Evolutionary conservation across 306 rosid species (phyloP).

Genomic region (Nissolia schottii): DNA sequence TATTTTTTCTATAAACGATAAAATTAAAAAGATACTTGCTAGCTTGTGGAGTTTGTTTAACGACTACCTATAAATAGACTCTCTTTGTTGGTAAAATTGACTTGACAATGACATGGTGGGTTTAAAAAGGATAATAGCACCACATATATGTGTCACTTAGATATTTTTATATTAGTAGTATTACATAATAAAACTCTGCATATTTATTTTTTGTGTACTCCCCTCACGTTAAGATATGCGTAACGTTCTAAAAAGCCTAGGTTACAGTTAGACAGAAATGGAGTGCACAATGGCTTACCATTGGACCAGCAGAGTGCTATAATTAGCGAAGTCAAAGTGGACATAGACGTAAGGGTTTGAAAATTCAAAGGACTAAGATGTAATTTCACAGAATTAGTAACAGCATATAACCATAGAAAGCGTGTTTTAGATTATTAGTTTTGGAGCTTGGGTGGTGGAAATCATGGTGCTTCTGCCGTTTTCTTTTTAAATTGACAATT

Average conservation of each 20-base stretch:
- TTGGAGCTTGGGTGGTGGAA: not conserved
- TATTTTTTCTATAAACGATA: not conserved
- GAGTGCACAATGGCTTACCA: not conserved
- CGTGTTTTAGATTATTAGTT: not conserved
- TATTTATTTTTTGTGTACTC: too few relatives aligned
- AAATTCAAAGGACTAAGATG: not conserved
- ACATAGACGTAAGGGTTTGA: not conserved
- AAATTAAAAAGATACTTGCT: not conserved
- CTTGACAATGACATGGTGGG: not conserved
- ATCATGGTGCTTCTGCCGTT: not conserved
- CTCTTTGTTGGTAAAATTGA: not conserved
- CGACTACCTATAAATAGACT: not conserved
- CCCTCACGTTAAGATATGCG: not conserved
- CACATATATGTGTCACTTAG: too few relatives aligned
- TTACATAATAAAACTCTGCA: too few relatives aligned
- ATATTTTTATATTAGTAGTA: too few relatives aligned
- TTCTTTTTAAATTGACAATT: not conserved
- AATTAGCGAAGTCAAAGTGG: not conserved
- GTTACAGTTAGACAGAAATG: not conserved
- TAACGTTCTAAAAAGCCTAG: not conserved
- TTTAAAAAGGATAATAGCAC: too few relatives aligned
- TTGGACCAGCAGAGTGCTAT: not conserved
- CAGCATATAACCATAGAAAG: not conserved
- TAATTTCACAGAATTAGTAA: not conserved
- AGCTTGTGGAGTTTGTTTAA: not conserved